Evolutionary conservation across 495 filamentous ascomycete genomes (phyloP).

Genomic region (Xylaria longipes): DNA sequence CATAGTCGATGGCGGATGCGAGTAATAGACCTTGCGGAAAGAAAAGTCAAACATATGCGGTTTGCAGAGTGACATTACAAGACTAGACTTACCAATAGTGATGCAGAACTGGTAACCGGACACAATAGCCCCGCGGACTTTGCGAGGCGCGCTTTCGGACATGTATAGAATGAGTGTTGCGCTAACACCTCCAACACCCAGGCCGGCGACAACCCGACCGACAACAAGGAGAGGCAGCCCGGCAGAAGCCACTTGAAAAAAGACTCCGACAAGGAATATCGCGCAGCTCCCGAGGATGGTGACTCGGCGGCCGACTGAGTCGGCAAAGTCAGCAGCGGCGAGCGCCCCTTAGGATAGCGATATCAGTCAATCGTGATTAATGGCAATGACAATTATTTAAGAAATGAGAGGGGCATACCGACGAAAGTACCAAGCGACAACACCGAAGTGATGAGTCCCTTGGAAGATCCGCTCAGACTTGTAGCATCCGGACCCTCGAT

Average conservation of each 20-base stretch:
- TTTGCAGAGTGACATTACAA: neutral
- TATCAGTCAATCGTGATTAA: neutral
- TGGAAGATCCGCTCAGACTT: slow-evolving; percentile 44
- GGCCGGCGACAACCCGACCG: slow-evolving; percentile 73
- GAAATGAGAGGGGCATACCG: slow-evolving; percentile 37
- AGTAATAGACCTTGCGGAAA: slow-evolving; percentile 58
- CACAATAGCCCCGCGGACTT: slow-evolving; percentile 75
- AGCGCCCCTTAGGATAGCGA: slow-evolving; percentile 55
- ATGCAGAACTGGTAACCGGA: slow-evolving; percentile 80
- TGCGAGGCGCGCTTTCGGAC: slow-evolving; percentile 72
- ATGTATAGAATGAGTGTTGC: slow-evolving; percentile 80
- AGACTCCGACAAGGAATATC: slow-evolving; percentile 69
- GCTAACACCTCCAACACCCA: slow-evolving; percentile 77
- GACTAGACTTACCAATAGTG: slow-evolving; percentile 61
- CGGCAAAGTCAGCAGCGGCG: slow-evolving; percentile 72
- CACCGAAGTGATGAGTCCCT: slow-evolving; percentile 74
- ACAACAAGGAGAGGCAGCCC: slow-evolving; percentile 63
- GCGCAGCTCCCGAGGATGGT: slow-evolving; percentile 71
- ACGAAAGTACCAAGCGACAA: slow-evolving; percentile 80
- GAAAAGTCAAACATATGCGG: neutral
- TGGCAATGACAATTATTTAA: neutral
- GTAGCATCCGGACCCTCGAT: slow-evolving; percentile 45
- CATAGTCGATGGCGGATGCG: slow-evolving; percentile 76
- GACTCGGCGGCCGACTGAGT: slow-evolving; percentile 69
- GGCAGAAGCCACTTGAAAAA: slow-evolving; percentile 59